phyloP scores from a whole-genome alignment of 2,329 filamentous ascomycete genomes.

The Colletotrichum eremochloae region DNA sequence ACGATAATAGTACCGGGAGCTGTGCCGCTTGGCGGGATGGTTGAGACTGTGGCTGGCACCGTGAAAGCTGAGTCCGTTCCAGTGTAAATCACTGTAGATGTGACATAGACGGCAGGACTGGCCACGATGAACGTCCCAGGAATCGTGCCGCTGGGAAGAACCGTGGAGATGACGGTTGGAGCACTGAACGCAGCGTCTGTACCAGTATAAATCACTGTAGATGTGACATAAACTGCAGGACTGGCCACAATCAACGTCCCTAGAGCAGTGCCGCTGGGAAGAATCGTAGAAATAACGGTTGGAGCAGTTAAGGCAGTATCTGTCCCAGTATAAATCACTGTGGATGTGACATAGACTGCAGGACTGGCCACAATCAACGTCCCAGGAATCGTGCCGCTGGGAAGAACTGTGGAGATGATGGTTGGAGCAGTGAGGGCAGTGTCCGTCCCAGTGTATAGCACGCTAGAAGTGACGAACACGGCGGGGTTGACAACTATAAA shows the following conservation, averaged over 20 bases:
- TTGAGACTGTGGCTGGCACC: too few species aligned
- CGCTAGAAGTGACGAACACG: conserved; percentile 34
- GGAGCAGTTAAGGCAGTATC: conserved; percentile 22
- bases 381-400: conserved; percentile 26
- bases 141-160: conserved; percentile 15
- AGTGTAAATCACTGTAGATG: conserved; percentile 18
- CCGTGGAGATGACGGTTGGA: conserved; percentile 5
- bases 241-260: conserved; percentile 28
- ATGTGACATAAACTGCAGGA: conserved; percentile 24
- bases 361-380: conserved; percentile 26
- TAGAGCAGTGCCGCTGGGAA: conserved; percentile 1
- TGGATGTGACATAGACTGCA: conserved; percentile 30
- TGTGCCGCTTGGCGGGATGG: too few species aligned
- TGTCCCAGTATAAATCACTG: conserved; percentile 7
- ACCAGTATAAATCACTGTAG: conserved; percentile 11
- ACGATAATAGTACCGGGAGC: too few species aligned
- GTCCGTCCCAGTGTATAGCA: conserved; percentile 24
- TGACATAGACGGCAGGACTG: conserved; percentile 12
- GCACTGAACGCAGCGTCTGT: background rate
- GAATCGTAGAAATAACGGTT: conserved; percentile 13
- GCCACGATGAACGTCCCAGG: conserved; percentile 30
- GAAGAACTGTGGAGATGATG: conserved; percentile 25
- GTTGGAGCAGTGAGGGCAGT: conserved; percentile 29
- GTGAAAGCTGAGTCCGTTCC: too few species aligned
- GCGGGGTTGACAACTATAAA: conserved; percentile 29